Conservation (phyloP, 73 alveolate genomes). For the Tetrahymena malaccensis region DNA sequence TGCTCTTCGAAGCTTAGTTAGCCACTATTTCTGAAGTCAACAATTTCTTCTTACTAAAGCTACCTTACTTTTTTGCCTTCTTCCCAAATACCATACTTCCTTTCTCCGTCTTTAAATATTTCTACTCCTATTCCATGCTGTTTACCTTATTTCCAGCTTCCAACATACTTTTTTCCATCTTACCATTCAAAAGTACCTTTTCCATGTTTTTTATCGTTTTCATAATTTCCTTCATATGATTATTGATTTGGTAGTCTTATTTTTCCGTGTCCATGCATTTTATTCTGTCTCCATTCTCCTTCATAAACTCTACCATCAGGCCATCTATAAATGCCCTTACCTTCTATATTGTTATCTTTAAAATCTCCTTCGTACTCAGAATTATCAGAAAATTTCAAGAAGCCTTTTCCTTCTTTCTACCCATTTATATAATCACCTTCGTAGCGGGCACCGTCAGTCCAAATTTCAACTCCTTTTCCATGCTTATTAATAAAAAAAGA, state of each 20-base stretch:
- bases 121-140: slow-evolving; percentile 46
- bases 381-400: slow-evolving; percentile 52
- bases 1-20: not conserved
- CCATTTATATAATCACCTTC: slow-evolving; percentile 33
- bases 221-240: slow-evolving; percentile 61
- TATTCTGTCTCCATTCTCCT: slow-evolving; percentile 25
- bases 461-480: slow-evolving; percentile 19
- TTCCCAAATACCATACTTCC: slow-evolving; percentile 47
- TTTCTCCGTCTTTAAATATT: slow-evolving; percentile 20
- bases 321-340: slow-evolving; percentile 25
- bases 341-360: slow-evolving; percentile 15
- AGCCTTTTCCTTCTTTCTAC: slow-evolving; percentile 45
- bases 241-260: slow-evolving; percentile 4
- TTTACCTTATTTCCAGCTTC: slow-evolving; percentile 45
- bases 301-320: slow-evolving; percentile 26
- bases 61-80: slow-evolving; percentile 16
- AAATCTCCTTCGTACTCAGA: slow-evolving; percentile 37
- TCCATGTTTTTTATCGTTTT: slow-evolving; percentile 69
- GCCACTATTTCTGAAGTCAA: not conserved
- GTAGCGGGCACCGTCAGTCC: slow-evolving; percentile 37
- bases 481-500: not conserved
- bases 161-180: slow-evolving; percentile 51
- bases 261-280: slow-evolving; percentile 39
- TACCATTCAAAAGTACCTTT: slow-evolving; percentile 57
- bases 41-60: not conserved